Evolutionary conservation across 2,329 filamentous ascomycete species (phyloP), one percentile per base, ranked within the genome.

Genomic region (Ceratocystis colombiana): DNA sequence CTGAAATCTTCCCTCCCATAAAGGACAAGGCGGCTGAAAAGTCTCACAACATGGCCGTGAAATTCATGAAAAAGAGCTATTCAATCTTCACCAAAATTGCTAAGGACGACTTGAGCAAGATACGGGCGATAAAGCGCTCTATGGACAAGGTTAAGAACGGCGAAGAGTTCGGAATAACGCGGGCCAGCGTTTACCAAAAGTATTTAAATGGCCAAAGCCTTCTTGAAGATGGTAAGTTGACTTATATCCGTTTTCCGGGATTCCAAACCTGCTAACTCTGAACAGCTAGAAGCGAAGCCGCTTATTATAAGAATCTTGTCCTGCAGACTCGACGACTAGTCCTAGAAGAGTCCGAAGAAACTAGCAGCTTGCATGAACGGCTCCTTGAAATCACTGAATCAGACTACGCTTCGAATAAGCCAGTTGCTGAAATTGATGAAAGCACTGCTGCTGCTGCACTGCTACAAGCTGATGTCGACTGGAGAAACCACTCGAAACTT

Each of bases 201-300:
- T 59, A 59, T 8, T 10, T 59, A 3, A 5, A 17, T 15, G 8
- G 17, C 17, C 55, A 37, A 30, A 33, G 33, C 15, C 28, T 15
- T 15, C 25, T 59, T 59, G 7, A 59, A 17, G 55, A 59, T 59
- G 55, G 55, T 59, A n/a, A 37, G 55, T 37, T 20, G 20, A 4
- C 33, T 20, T 5, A 2, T n/a, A 28, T 33, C 6, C 12, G 28
- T 8, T 59, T 33, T 20, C 12, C 5, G 28, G 17, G 5, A n/a
- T 53, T 28, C 15, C 28, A 30, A 37, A 28, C 25, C n/a, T 37
- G 55, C 55, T 59, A 33, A 59, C 55, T 20, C 2, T n/a, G 30
- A 15, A n/a, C 17, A 59, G 55, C 55, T 5, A 37, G 8, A 59
- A n/a, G 3, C 17, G 28, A 59, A 59, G 55, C 28, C 8, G 17